phyloP scores from a whole-genome alignment of 305 asterid genomes.

The Striga hermonthica region DNA sequence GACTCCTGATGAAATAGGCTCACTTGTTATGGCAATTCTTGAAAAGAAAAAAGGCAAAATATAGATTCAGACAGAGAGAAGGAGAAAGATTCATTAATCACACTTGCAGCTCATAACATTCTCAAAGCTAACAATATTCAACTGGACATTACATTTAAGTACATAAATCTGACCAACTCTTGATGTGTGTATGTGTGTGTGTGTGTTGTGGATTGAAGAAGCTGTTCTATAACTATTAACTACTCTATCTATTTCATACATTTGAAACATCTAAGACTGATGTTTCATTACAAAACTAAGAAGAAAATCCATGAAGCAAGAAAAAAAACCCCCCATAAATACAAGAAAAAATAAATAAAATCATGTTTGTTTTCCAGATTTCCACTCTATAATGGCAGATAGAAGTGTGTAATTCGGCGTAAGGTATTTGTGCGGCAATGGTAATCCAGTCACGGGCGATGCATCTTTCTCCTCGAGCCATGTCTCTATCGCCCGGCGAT shows the following conservation, averaged over 20 bases:
- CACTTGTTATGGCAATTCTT: too few species aligned
- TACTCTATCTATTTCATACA: conserved; percentile 25
- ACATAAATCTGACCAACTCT: background rate
- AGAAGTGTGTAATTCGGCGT: conserved; percentile 65
- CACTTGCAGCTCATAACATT: background rate
- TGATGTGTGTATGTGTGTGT: background rate
- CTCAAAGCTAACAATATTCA: background rate
- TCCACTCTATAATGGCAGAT: conserved; percentile 73
- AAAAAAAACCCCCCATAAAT: background rate
- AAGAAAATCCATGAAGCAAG: background rate
- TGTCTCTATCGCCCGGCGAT: conserved; percentile 55
- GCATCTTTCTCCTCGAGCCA: conserved; percentile 54
- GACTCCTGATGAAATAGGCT: too few species aligned
- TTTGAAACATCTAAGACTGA: conserved; percentile 27
- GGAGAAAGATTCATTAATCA: too few species aligned
- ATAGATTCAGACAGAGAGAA: too few species aligned
- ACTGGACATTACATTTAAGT: background rate
- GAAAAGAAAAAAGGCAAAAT: too few species aligned
- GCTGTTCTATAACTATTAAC: conserved; percentile 11
- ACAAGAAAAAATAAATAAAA: background rate
- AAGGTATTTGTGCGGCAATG: conserved; percentile 53
- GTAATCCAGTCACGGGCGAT: conserved; percentile 62
- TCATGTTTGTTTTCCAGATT: conserved; percentile 37
- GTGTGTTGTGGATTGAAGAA: background rate
- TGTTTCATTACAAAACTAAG: conserved; percentile 11